A percentile compares a stretch with the other conserved stretches of the same genome.
These are phyloP conservation scores for Pseudogymnoascus sp. DNA, from an alignment of 2,329 filamentous ascomycete genomes.

Conservation along the genomic window DNA sequence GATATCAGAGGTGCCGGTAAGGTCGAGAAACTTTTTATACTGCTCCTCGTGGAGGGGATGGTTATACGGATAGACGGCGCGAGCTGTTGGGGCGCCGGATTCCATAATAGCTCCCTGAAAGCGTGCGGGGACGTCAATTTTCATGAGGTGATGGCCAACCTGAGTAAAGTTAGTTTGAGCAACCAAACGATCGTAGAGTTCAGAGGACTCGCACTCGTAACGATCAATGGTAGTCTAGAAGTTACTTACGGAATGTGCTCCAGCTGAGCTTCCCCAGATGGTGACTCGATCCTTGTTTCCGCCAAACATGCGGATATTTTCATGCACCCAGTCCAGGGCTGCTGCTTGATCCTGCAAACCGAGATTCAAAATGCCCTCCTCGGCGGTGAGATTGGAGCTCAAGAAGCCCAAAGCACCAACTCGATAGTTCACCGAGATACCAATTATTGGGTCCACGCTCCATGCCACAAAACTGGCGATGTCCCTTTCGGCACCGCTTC, in stretches of 20 bases:
- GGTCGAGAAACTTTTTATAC: slow-evolving; percentile 44
- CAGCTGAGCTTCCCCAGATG: slow-evolving; percentile 52
- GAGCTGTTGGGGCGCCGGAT: slow-evolving; percentile 47
- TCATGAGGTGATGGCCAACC: slow-evolving; percentile 60
- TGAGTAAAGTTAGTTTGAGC: slow-evolving; percentile 24
- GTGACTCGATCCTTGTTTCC: slow-evolving; percentile 51
- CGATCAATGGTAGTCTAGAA: background rate
- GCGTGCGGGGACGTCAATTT: slow-evolving; percentile 30
- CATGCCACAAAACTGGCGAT: slow-evolving; percentile 52
- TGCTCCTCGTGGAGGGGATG: slow-evolving; percentile 51
- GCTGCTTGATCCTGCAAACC: slow-evolving; percentile 55
- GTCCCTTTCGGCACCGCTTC: slow-evolving; percentile 43
- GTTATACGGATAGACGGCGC: slow-evolving; percentile 42
- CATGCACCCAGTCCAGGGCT: slow-evolving; percentile 50
- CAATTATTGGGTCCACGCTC: slow-evolving; percentile 41
- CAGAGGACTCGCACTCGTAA: slow-evolving; percentile 11
- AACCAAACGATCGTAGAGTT: background rate
- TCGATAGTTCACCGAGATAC: slow-evolving; percentile 51
- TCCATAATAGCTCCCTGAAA: slow-evolving; percentile 48
- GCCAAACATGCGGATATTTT: slow-evolving; percentile 51
- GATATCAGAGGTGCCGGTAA: slow-evolving; percentile 40
- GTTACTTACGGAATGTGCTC: slow-evolving; percentile 47
- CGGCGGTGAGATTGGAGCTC: slow-evolving; percentile 41
- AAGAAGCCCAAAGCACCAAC: slow-evolving; percentile 61
- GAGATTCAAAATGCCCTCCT: slow-evolving; percentile 51